Evolutionary conservation across 1,139 yeast genomes (phyloP), one percentile per base, ranked within the genome.

Genomic region (Yamadazyma jaroonii): DNA sequence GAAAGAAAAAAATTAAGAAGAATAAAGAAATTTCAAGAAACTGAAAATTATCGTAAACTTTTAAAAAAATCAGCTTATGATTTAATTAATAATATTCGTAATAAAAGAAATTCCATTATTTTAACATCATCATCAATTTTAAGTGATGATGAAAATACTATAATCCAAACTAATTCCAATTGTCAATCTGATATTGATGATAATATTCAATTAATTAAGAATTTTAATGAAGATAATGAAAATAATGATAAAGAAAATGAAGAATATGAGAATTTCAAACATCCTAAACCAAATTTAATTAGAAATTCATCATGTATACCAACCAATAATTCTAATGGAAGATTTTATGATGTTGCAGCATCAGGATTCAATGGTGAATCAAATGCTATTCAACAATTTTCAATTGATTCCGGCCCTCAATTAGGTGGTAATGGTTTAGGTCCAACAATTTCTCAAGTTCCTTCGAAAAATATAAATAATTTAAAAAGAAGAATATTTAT

Each of bases 321-420:
- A 28, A 59, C 61, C 8, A 54, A 52, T 35, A 56, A 54, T 29
- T 57, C 67, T 17, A 67, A 67, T 34, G 58, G 75, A 13, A 68
- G 72, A 41, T 70, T 71, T 45, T 73, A 65, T 43, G 95, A 85
- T 47, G 81, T 84, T 31, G 82, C 82, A 24, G 96, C 95, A 2
- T 84, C 94, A 3, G 95, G 95, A 1, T 81, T 80, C 46, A 78
- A 79, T 47, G 83, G 83, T 28, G 82, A 85, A 2, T 79, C 82
- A 3, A 61, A 54, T 42, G 58, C 72, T 36, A 52, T 64, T 34
- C 71, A 63, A 42, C 71, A 63, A 42, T 58, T 64, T 36, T 67
- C 74, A 3, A 59, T 70, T 62, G 78, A 72, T 40, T 67, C 73
- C 6, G 58, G 74, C 40, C 35, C 36, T n/a, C 35, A 37, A 20